Evolutionary conservation across 345 rosid species (phyloP).

Genomic region (Fremontodendron californicum): DNA sequence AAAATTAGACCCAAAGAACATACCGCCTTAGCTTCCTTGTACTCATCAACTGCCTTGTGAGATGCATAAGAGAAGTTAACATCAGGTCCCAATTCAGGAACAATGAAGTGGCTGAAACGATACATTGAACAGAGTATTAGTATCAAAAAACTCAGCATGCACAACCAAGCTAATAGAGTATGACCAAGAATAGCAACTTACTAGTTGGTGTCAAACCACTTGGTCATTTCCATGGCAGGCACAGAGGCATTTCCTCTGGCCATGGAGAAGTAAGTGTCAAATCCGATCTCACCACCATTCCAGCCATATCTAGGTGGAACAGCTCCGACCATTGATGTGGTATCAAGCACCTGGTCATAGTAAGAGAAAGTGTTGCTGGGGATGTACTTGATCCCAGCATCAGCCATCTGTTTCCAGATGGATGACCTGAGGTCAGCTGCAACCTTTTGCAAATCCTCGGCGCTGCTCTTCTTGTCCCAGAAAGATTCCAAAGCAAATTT

Average conservation of each 20-base stretch:
- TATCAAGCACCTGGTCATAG: conserved; percentile 88
- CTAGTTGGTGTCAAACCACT: conserved; percentile 99
- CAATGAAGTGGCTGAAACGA: conserved; percentile 79
- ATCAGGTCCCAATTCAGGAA: conserved; percentile 94
- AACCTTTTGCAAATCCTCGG: conserved; percentile 81
- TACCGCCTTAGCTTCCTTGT: conserved; percentile 96
- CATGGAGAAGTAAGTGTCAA: conserved; percentile 83
- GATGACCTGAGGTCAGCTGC: conserved; percentile 79
- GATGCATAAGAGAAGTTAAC: conserved; percentile 90
- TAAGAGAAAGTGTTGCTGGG: conserved; percentile 95
- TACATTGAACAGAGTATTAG: background rate
- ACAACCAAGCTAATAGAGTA: background rate
- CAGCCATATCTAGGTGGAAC: conserved; percentile 85
- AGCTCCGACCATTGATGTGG: conserved; percentile 94
- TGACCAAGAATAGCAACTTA: conserved; percentile 36
- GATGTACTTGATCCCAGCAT: conserved; percentile 79
- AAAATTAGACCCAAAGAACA: conserved; percentile 12
- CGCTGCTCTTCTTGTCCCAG: conserved; percentile 96
- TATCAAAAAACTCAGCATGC: background rate
- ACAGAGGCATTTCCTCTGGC: conserved; percentile 96
- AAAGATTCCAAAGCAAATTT: conserved; percentile 95
- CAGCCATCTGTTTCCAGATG: conserved; percentile 92
- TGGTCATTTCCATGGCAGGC: conserved; percentile 99
- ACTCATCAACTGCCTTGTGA: conserved; percentile 92
- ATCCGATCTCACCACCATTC: conserved; percentile 81